Evolutionary conservation across 2,329 filamentous ascomycete genomes (phyloP).

Genomic region (Monosporascus sp.): DNA sequence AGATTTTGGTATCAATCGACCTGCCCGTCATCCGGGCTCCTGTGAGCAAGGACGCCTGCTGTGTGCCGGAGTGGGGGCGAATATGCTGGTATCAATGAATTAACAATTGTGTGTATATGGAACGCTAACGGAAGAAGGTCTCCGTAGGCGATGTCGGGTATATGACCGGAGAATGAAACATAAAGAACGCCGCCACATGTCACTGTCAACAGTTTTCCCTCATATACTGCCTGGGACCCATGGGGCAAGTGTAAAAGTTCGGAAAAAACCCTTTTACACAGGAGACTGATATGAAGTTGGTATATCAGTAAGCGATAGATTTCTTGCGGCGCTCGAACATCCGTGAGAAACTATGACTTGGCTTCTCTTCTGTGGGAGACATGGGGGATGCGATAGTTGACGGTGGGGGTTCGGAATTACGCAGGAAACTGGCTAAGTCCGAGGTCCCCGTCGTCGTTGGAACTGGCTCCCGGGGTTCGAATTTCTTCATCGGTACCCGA

Average conservation of each 20-base stretch:
- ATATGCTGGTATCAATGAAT: neutral
- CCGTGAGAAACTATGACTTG: conserved; percentile 37
- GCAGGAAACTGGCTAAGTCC: conserved; percentile 69
- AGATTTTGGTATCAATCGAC: too few species aligned
- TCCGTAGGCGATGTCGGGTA: neutral
- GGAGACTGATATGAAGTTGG: conserved; percentile 4
- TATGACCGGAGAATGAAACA: neutral
- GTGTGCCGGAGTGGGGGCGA: neutral
- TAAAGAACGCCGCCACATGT: neutral
- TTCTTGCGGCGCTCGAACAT: conserved; percentile 49
- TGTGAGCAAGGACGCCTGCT: too few species aligned
- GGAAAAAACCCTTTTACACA: conserved; percentile 14
- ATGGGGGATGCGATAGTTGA: conserved; percentile 20
- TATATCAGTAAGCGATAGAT: conserved; percentile 25
- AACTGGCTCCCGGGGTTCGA: conserved; percentile 49
- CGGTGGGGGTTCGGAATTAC: conserved; percentile 60
- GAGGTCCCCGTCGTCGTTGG: conserved; percentile 46
- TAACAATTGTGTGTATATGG: neutral
- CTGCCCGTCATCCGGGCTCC: too few species aligned
- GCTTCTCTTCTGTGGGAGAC: conserved; percentile 29
- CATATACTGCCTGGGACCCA: conserved; percentile 4
- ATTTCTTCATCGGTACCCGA: conserved; percentile 51
- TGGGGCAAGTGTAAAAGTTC: conserved; percentile 1
- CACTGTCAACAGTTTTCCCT: conserved; percentile 2
- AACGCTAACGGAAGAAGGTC: too few species aligned